phyloP scores from a whole-genome alignment of 768 basidiomycete species.

The Sutorius australiensis region DNA sequence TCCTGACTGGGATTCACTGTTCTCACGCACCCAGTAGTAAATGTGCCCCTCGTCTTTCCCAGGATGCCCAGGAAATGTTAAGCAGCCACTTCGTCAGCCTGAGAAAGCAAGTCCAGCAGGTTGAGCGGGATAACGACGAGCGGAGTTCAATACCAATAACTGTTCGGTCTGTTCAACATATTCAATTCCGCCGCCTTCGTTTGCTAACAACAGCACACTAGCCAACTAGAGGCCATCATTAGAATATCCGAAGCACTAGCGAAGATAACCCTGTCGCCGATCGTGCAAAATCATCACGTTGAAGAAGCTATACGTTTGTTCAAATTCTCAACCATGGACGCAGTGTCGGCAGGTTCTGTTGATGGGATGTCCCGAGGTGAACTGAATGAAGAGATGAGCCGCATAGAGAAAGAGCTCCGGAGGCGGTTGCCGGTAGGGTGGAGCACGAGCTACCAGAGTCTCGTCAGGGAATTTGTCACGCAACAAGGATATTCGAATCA shows the following conservation, averaged over 20 bases:
- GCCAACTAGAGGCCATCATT: constrained; percentile 97
- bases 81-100: constrained; percentile 93
- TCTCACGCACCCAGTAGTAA: constrained; percentile 50
- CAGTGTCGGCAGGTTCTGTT: constrained; percentile 88
- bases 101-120: constrained; percentile 90
- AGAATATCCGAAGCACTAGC: constrained; percentile 97
- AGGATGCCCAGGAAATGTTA: constrained; percentile 94
- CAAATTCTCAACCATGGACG: constrained; percentile 99
- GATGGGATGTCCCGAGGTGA: constrained; percentile 91
- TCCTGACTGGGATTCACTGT: neutral
- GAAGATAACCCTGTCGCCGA: constrained; percentile 84
- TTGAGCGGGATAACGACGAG: constrained; percentile 96
- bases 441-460: constrained; percentile 93
- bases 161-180: constrained; percentile 61
- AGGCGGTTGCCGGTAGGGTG: constrained; percentile 88
- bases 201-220: constrained; percentile 21
- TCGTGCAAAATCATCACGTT: constrained; percentile 89
- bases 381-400: constrained; percentile 87
- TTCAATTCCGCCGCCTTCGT: neutral
- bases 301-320: constrained; percentile 97
- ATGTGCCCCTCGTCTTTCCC: constrained; percentile 91
- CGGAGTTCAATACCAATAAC: constrained; percentile 98
- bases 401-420: constrained; percentile 84
- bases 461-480: constrained; percentile 89
- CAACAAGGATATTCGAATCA: constrained; percentile 89